Conservation (phyloP, 164 flowering plant species). For the Sextonia rubra region DNA sequence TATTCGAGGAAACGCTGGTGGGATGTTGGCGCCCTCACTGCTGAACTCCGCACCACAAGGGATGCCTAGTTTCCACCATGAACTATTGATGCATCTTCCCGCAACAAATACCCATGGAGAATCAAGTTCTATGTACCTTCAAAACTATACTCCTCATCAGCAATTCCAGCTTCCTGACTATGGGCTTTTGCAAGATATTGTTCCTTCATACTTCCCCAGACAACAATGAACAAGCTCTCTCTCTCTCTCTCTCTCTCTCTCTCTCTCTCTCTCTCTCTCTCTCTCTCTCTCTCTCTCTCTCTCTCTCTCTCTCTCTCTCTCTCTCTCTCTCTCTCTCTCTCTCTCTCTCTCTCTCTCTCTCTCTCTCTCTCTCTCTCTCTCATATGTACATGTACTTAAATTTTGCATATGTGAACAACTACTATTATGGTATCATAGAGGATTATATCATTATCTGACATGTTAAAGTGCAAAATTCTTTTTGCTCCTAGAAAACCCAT, state of each 20-base stretch:
- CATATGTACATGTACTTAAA: slow-evolving; percentile 6
- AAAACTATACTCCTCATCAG: slow-evolving; percentile 15
- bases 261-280: not conserved
- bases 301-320: not conserved
- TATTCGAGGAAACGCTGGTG: slow-evolving; percentile 48
- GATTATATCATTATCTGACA: slow-evolving; percentile 11
- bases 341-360: slow-evolving; percentile 3
- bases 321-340: not conserved
- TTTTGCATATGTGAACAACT: slow-evolving; percentile 9
- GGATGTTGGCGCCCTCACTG: slow-evolving; percentile 37
- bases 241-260: slow-evolving; percentile 3
- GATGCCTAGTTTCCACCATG: slow-evolving; percentile 19
- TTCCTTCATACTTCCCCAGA: slow-evolving; percentile 22
- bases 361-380: not conserved
- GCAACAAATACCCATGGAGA: slow-evolving; percentile 11
- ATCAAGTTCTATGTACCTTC: slow-evolving; percentile 18
- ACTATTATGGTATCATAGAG: not conserved
- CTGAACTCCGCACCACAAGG: slow-evolving; percentile 5
- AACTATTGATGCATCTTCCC: slow-evolving; percentile 23
- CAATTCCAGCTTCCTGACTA: slow-evolving; percentile 23
- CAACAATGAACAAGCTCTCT: slow-evolving; percentile 15
- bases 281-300: slow-evolving; percentile 1
- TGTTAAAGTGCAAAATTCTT: not conserved
- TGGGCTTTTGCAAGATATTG: slow-evolving; percentile 39
- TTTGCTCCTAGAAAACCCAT: slow-evolving; percentile 9